Percentiles rank a stretch among this genome's conserved stretches.
phyloP scores from a whole-genome alignment of 495 filamentous ascomycete species.

The Aspergillus avenaceus region DNA sequence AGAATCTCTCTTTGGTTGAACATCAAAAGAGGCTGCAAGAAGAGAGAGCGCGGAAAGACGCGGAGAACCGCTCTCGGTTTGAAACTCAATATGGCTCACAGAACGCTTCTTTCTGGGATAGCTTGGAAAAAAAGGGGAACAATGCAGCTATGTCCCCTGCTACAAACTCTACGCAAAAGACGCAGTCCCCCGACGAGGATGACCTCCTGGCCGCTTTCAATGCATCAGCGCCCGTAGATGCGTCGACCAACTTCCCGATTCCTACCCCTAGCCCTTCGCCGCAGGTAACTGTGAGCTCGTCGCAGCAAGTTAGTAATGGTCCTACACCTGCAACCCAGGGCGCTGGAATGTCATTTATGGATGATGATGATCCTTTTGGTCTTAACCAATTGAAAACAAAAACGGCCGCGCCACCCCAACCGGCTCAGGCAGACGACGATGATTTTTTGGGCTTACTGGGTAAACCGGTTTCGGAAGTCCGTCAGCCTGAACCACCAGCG shows the following conservation, averaged over 20 bases:
- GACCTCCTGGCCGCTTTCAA: constrained; percentile 63
- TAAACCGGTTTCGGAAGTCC: constrained; percentile 80
- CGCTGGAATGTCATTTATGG: constrained; percentile 19
- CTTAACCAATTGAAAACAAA: constrained; percentile 58
- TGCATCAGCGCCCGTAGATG: constrained; percentile 55
- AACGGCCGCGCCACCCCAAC: constrained; percentile 24
- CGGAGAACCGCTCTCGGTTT: constrained; percentile 61
- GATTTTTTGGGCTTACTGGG: constrained; percentile 85
- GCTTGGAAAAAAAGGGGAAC: constrained; percentile 44
- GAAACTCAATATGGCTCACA: constrained; percentile 69
- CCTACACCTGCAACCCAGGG: constrained; percentile 17
- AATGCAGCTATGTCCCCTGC: constrained; percentile 23
- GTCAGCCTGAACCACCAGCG: constrained; percentile 32
- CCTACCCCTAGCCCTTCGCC: constrained; percentile 35
- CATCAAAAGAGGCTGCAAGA: constrained; percentile 78
- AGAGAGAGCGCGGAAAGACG: constrained; percentile 71
- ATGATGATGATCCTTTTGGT: constrained; percentile 90
- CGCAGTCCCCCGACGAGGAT: constrained; percentile 43
- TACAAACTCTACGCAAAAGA: constrained; percentile 46
- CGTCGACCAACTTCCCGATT: constrained; percentile 56
- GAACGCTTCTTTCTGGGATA: constrained; percentile 68
- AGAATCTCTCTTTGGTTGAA: constrained; percentile 75
- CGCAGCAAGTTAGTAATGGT: constrained; percentile 16
- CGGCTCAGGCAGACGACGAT: constrained; percentile 55
- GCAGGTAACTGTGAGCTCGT: constrained; percentile 15